Evolutionary conservation across 164 flowering plant genomes (phyloP).

Genomic region (Nymphaea thermarum): DNA sequence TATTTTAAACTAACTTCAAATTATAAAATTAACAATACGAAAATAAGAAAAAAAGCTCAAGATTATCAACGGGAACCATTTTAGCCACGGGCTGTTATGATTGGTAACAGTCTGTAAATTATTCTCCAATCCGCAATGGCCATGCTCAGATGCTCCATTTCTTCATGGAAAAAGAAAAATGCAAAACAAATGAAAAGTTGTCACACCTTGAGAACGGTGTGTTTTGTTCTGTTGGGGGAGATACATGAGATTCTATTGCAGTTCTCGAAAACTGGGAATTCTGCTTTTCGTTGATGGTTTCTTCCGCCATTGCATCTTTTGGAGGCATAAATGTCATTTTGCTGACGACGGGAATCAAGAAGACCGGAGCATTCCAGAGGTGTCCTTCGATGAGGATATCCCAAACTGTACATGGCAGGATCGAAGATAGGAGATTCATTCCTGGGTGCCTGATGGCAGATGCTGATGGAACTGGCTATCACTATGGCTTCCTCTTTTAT

Average conservation of each 20-base stretch:
- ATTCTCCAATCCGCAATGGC: no score
- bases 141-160: no score
- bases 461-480: slow-evolving; percentile 38
- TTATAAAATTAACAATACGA: no score
- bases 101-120: no score
- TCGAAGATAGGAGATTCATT: slow-evolving; percentile 37
- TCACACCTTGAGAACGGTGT: no score
- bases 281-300: slow-evolving; percentile 14
- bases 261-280: slow-evolving; percentile 33
- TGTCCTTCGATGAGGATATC: slow-evolving; percentile 21
- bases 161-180: no score
- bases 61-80: no score
- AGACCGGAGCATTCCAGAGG: slow-evolving; percentile 1
- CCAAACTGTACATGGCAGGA: slow-evolving; percentile 22
- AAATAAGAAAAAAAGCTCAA: no score
- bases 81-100: no score
- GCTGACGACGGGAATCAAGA: slow-evolving; percentile 9
- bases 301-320: slow-evolving; percentile 2
- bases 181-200: no score
- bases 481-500: slow-evolving; percentile 48
- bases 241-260: neutral
- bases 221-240: no score
- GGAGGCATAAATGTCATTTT: slow-evolving; percentile 13
- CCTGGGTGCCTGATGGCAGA: slow-evolving; percentile 12
- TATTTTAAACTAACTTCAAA: no score